Evolutionary conservation across 2,329 filamentous ascomycete genomes (phyloP), one percentile per base, ranked within the genome.

Genomic region (Mariannaea elegans): DNA sequence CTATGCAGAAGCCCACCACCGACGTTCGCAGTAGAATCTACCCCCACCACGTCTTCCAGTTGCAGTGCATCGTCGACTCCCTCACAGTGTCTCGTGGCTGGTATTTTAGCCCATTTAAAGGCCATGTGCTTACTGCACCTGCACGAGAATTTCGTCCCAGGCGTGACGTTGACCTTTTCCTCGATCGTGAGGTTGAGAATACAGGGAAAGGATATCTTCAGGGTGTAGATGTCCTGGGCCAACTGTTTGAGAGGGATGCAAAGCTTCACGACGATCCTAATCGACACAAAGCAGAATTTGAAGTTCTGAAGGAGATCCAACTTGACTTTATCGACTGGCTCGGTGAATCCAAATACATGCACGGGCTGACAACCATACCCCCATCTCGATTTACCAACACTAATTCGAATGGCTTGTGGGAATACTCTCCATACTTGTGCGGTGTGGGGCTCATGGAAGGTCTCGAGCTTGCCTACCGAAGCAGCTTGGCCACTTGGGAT

Each of bases 11-110:
- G 52, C 72, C 71, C 0, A 75, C 71, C 0, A 74, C 73, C 0
- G 67, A 79, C 54, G 56, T 83, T 34, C 71, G 73, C 7, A 55
- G 68, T 0, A 78, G 65, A 31, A 82, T 85, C 14, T 69, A 78
- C 1, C 81, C 81, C 0, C 78, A 80, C 31, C 76, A 80, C 59
- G 78, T 84, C 1, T 83, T 85, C 57, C 76, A 83, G 34, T 70
- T 85, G 0, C 80, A 84, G 60, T 80, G 77, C 56, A 81, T 84
- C 31, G 75, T 84, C 12, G 82, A 84, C 59, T 79, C 81, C 2
- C 70, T 82, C 32, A 72, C 74, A 2, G 71, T 78, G 1, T 82
- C 76, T 12, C 76, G 76, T 1, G 80, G 81, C 3, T 84, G 82
- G 81, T 71, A 67, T 1, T 16, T 75, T 2, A 70, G 63, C 47